Percentiles rank a stretch among this genome's conserved stretches.
phyloP scores from a whole-genome alignment of 2,329 filamentous ascomycete species.

The Ceratocystiopsis minuta region DNA sequence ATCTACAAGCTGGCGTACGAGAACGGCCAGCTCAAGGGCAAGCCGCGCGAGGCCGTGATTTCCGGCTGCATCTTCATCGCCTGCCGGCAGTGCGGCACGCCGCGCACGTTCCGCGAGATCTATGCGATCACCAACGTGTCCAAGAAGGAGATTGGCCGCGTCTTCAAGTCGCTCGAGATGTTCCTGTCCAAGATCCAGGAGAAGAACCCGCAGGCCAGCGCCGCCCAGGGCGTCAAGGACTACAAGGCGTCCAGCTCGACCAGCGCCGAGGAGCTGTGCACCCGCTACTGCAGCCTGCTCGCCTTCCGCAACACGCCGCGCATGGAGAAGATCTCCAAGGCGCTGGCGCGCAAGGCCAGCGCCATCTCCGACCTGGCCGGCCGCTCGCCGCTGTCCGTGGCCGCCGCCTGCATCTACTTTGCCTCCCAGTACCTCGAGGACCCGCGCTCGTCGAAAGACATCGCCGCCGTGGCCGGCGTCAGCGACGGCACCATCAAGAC shows the following conservation, averaged over 20 bases:
- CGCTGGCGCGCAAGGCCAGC: slow-evolving; percentile 61
- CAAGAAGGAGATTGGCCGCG: slow-evolving; percentile 93
- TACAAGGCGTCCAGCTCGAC: slow-evolving; percentile 64
- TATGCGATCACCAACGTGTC: slow-evolving; percentile 82
- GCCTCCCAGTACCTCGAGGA: slow-evolving; percentile 73
- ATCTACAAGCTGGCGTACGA: slow-evolving; percentile 92
- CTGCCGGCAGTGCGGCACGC: slow-evolving; percentile 73
- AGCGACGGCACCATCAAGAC: slow-evolving; percentile 95
- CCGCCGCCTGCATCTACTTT: slow-evolving; percentile 94
- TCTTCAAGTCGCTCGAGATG: slow-evolving; percentile 82
- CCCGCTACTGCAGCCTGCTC: slow-evolving; percentile 76
- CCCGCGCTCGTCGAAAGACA: slow-evolving; percentile 65
- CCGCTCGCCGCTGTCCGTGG: slow-evolving; percentile 82
- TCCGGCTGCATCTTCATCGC: slow-evolving; percentile 96
- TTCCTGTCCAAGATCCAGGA: slow-evolving; percentile 65
- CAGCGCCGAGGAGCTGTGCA: slow-evolving; percentile 67
- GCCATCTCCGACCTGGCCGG: slow-evolving; percentile 69
- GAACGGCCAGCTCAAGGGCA: slow-evolving; percentile 84
- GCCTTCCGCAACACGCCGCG: slow-evolving; percentile 51
- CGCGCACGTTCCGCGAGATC: slow-evolving; percentile 86
- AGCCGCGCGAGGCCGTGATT: slow-evolving; percentile 82
- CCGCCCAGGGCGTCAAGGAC: slow-evolving; percentile 34
- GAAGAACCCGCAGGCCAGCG: slow-evolving; percentile 30
- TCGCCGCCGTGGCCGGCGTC: slow-evolving; percentile 68
- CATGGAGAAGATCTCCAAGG: slow-evolving; percentile 63